Evolutionary conservation across 192 early-diverging fungal species (phyloP).

Genomic region (Cladochytrium replicatum): DNA sequence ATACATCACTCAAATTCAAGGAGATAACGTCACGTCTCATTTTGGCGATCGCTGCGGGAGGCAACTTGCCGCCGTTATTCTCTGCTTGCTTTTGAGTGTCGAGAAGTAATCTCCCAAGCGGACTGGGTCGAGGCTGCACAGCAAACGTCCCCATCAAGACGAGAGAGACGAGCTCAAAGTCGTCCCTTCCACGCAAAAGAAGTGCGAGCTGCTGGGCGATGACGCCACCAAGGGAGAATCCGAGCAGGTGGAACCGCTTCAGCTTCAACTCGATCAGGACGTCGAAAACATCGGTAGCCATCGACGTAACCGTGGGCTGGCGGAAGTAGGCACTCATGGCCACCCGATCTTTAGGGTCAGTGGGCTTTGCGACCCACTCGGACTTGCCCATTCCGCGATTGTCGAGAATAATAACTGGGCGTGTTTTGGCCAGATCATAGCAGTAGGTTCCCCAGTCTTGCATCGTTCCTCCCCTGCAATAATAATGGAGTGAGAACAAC

Average conservation of each 20-base stretch:
- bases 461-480: constrained; percentile 4
- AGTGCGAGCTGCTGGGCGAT: constrained; percentile 11
- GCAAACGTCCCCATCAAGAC: not conserved
- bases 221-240: constrained; percentile 23
- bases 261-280: constrained; percentile 18
- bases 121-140: not conserved
- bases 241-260: constrained; percentile 25
- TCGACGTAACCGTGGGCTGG: constrained; percentile 17
- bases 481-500: too few species aligned
- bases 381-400: constrained; percentile 29
- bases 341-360: too few species aligned
- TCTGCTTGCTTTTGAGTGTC: not conserved
- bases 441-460: constrained; percentile 7
- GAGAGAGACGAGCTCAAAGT: not conserved
- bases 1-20: too few species aligned
- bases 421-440: not conserved
- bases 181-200: constrained; percentile 13
- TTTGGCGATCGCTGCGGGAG: not conserved
- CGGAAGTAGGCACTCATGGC: not conserved
- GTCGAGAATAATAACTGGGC: constrained; percentile 28
- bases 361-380: too few species aligned
- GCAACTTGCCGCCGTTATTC: not conserved
- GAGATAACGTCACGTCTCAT: too few species aligned
- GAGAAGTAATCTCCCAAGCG: not conserved
- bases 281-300: constrained; percentile 27